These are phyloP conservation scores for Lepidium didymum DNA, from an alignment of 345 rosid species.

Conservation along the genomic window DNA sequence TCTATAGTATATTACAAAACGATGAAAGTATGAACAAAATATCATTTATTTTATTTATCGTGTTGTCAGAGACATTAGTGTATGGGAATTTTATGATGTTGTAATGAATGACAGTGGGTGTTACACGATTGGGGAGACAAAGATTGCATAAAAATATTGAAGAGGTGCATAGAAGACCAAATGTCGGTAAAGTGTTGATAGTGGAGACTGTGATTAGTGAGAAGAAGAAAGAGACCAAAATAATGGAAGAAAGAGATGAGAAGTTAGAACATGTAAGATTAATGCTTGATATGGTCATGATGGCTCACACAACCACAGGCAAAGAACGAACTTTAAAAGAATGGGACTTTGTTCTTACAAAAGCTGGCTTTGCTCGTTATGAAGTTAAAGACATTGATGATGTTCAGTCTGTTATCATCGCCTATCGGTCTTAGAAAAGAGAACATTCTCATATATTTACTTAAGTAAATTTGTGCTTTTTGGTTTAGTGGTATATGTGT, in stretches of 20 bases:
- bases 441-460: not conserved
- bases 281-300: slow-evolving; percentile 68
- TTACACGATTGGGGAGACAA: slow-evolving; percentile 70
- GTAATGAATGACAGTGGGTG: slow-evolving; percentile 40
- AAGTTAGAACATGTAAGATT: slow-evolving; percentile 38
- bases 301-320: slow-evolving; percentile 56
- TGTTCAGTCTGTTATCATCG: slow-evolving; percentile 43
- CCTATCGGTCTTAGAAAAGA: slow-evolving; percentile 27
- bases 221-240: not conserved
- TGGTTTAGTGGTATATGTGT: not conserved
- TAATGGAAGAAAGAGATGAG: slow-evolving; percentile 23
- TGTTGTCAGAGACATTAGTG: too few species aligned
- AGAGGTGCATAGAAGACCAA: slow-evolving; percentile 54
- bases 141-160: slow-evolving; percentile 54
- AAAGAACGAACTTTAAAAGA: slow-evolving; percentile 61
- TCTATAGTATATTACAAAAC: too few species aligned
- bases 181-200: slow-evolving; percentile 54
- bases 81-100: too few species aligned
- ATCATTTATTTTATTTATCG: too few species aligned
- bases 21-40: too few species aligned
- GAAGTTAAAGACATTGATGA: slow-evolving; percentile 34
- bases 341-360: slow-evolving; percentile 47
- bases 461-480: not conserved
- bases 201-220: slow-evolving; percentile 47
- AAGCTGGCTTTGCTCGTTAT: slow-evolving; percentile 50